Evolutionary conservation across 176 grass and related monocot species (phyloP).

Genomic region (Zea luxurians): DNA sequence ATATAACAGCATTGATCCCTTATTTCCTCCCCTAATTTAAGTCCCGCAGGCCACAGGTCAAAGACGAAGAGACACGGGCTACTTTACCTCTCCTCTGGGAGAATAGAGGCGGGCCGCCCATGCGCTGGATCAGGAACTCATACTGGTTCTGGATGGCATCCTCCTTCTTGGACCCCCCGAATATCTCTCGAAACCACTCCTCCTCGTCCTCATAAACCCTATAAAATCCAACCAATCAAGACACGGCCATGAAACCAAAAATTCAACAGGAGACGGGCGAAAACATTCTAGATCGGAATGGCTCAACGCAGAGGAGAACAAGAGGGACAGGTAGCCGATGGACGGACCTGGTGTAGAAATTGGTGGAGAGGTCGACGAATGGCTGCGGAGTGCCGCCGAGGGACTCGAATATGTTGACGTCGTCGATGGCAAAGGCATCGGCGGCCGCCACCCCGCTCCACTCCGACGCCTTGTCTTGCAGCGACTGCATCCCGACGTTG

Average conservation of each 20-base stretch:
- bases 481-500: conserved; percentile 60
- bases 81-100: conserved; percentile 77
- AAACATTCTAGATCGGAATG: background rate
- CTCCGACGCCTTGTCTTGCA: conserved; percentile 94
- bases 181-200: conserved; percentile 90
- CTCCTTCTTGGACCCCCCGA: conserved; percentile 83
- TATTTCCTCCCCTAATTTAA: background rate
- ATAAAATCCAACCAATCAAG: background rate
- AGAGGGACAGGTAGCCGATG: background rate
- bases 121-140: conserved; percentile 92
- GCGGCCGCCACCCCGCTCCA: conserved; percentile 83
- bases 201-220: conserved; percentile 91
- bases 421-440: conserved; percentile 88
- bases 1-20: background rate
- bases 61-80: background rate
- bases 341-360: conserved; percentile 78
- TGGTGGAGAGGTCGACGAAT: conserved; percentile 89
- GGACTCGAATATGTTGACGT: conserved; percentile 71
- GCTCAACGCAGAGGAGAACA: background rate
- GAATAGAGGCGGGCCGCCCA: conserved; percentile 90
- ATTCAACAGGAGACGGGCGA: background rate
- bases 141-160: conserved; percentile 96
- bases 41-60: background rate
- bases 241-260: background rate
- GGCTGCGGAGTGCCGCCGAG: conserved; percentile 82